Percentiles rank a stretch among this genome's conserved stretches.
phyloP scores from a whole-genome alignment of 805 yeast species.

The Nakazawaea pomicola region DNA sequence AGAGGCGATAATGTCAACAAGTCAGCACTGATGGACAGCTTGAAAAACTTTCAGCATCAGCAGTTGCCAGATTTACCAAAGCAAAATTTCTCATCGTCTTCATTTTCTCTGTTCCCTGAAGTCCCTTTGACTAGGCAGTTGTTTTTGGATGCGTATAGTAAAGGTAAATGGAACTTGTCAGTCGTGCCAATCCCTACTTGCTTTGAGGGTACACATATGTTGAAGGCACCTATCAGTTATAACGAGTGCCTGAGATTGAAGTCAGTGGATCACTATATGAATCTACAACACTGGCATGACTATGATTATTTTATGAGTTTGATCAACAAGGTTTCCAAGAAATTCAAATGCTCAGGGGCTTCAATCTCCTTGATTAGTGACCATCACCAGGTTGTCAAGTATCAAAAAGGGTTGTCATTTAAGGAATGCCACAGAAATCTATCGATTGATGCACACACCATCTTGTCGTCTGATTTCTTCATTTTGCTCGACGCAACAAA shows the following conservation, averaged over 20 bases:
- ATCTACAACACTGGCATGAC: conserved; percentile 47
- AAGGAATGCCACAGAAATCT: conserved; percentile 48
- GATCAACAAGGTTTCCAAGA: conserved; percentile 32
- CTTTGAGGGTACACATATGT: conserved; percentile 37
- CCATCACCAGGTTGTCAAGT: conserved; percentile 43
- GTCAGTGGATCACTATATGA: conserved; percentile 35
- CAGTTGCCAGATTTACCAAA: background rate
- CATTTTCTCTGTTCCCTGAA: background rate
- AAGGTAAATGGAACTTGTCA: conserved; percentile 54
- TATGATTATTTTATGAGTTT: conserved; percentile 32
- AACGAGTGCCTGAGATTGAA: conserved; percentile 42
- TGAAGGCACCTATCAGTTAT: conserved; percentile 57
- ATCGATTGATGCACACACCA: conserved; percentile 66
- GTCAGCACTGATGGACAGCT: background rate
- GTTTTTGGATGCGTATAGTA: conserved; percentile 50
- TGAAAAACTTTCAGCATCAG: background rate
- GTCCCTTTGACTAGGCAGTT: conserved; percentile 45
- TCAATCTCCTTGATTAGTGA: conserved; percentile 54
- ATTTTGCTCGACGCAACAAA: conserved; percentile 52
- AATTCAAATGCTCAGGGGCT: conserved; percentile 45
- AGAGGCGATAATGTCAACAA: background rate
- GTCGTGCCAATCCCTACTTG: conserved; percentile 52
- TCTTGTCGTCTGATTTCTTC: conserved; percentile 52
- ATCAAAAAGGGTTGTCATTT: conserved; percentile 41
- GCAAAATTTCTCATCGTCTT: background rate